Percentiles rank a stretch among this genome's conserved stretches.
Conservation (phyloP, 2,329 filamentous ascomycete genomes). For the Aspergillus persii region DNA sequence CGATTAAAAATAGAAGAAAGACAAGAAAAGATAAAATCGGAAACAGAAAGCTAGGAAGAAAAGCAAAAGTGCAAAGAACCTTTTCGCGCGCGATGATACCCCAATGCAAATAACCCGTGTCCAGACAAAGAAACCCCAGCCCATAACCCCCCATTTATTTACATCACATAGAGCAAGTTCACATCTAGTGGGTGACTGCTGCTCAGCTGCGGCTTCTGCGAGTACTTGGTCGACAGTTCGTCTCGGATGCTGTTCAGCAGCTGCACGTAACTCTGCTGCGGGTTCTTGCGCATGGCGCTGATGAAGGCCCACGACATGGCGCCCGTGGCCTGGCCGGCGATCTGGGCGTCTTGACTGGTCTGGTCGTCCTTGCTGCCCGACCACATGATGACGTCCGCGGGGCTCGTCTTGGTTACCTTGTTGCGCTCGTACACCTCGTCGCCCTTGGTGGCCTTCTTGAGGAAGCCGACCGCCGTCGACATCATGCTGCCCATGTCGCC, state of each 20-base stretch:
- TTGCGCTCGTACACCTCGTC: slow-evolving; percentile 77
- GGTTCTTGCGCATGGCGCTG: slow-evolving; percentile 82
- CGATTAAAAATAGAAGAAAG: neutral
- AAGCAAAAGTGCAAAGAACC: neutral
- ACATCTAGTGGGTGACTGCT: slow-evolving; percentile 89
- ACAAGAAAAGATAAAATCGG: neutral
- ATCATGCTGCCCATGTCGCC: slow-evolving; percentile 83
- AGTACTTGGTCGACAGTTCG: slow-evolving; percentile 80
- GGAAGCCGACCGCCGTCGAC: slow-evolving; percentile 73
- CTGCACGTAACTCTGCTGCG: slow-evolving; percentile 93
- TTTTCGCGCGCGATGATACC: neutral
- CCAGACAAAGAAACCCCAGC: neutral
- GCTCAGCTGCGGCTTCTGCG: slow-evolving; percentile 93
- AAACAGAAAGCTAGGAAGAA: neutral
- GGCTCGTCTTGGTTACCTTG: slow-evolving; percentile 83
- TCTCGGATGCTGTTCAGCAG: slow-evolving; percentile 93
- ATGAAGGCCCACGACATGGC: slow-evolving; percentile 99
- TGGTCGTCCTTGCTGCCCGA: slow-evolving; percentile 94
- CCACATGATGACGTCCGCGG: slow-evolving; percentile 97
- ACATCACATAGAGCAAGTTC: slow-evolving; percentile 67
- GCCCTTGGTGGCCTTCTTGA: slow-evolving; percentile 82
- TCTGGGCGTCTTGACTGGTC: slow-evolving; percentile 90
- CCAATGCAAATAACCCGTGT: slow-evolving; percentile 1
- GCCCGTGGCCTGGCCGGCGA: slow-evolving; percentile 83
- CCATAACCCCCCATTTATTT: slow-evolving; percentile 22